Base-by-base conservation (phyloP, 129 eudicot species). In the Lactuca saligna region DNA sequence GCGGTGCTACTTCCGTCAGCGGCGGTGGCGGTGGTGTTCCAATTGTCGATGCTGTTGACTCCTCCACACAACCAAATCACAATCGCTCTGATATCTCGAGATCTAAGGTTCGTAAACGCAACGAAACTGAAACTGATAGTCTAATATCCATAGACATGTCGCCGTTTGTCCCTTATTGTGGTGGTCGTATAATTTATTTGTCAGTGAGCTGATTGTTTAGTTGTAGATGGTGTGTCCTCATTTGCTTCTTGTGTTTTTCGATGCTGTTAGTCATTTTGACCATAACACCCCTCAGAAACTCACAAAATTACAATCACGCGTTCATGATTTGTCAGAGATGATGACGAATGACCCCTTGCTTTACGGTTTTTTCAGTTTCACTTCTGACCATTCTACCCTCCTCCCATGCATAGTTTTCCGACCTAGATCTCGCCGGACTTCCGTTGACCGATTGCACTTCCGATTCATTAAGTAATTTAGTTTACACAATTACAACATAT, bases 61-160 rank as follows among this genome's bases (percentile, higher is more conserved):
- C 83, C 61, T 76, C 83, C 68, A 63, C 81, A 57, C 68, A 44
- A 54, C 80, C 53, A 3, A 49, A 46, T 62, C 71, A 16, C 17
- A 80, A 84, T 46, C 77, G 61, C n/a, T 67, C 77, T 11, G 63
- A 64, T 37, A 17, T 14, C 69, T 54, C 80, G 13, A 79, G 91
- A 88, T 88, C 95, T 80, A 82, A 88, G 95, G 95, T 87, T 49
- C 8, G 79, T 73, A 17, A 46, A 3, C 80, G 17, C 48, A 73
- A 15, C 20, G 6, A 34, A 61, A 13, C 70, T 72, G 29, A 2
- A 0, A 15, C 49, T 15, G 17, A 16, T 25, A 2, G 0, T n/a
- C 49, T 15, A n/a, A 16, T 25, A 46, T 61, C 46, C 66, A 61
- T 46, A 2, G 29, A 50, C 63, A 49, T 53, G 70, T 16, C 54